Evolutionary conservation across 1,284 basidiomycete species (phyloP), one percentile per base, ranked within the genome.

Genomic region (Testicularia cyperi): DNA sequence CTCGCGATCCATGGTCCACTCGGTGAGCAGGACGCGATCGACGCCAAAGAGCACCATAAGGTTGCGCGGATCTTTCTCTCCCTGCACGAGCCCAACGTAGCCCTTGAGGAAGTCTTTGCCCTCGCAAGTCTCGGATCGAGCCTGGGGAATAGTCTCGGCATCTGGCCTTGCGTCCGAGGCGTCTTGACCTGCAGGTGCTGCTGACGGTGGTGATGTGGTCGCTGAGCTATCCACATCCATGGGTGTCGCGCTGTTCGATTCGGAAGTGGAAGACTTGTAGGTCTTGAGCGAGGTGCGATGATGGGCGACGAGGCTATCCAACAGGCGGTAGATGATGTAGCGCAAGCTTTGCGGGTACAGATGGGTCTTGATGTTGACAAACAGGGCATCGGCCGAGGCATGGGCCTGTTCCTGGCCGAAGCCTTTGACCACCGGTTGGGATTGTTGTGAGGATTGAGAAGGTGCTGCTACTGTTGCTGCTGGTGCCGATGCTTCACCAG

Each of bases 41-140:
- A 98, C 88, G 12, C 87, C 85, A 77, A 98, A 98, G 4, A 89
- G 87, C 7, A 94, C 77, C 62, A 96, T 82, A 6, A 99, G 81
- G 78, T 98, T 98, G 21, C 95, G 82, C 19, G 95, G 95, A 77
- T 99, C 95, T 74, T 98, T 98, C 78, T 99, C 95, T 19, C 92
- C 92, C 47, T 94, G 87, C 1, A 86, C 91, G 21, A 97, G 79
- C 43, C 77, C 78, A 38, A 87, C 82, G 77, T 96, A 99, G 28
- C 86, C 85, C 14, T 80, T 78, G 21, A 97, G 65, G 75, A 98
- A 82, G 13, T 82, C 82, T 27, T 83, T 80, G 1, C 86, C 86
- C 80, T 58, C 31, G 33, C 60, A 63, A 1, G 9, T 25, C 12
- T 62, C 58, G 12, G 54, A 48, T 12, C 27, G n/a, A 1, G 44